Conservation (phyloP, 768 basidiomycete species). For the Lepiota subincarnata region DNA sequence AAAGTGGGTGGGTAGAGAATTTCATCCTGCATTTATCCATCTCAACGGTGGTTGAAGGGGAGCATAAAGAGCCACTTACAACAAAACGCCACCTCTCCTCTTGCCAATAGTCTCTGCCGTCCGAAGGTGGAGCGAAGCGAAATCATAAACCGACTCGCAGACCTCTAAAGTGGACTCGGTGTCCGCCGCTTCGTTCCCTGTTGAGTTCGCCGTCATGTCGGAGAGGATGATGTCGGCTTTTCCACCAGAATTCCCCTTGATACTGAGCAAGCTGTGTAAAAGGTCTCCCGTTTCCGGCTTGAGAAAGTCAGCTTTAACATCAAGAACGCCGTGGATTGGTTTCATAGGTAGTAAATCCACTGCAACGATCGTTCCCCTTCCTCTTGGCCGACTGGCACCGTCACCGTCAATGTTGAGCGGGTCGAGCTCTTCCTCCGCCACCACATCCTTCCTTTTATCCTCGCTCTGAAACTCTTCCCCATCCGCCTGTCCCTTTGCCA, state of each 20-base stretch:
- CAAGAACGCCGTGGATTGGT: conserved; percentile 68
- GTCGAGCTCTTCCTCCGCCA: conserved; percentile 26
- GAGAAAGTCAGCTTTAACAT: conserved; percentile 79
- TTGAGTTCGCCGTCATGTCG: conserved; percentile 86
- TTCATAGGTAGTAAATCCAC: conserved; percentile 76
- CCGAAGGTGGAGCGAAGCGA: conserved; percentile 53
- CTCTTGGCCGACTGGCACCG: conserved; percentile 11
- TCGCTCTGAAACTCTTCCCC: neutral
- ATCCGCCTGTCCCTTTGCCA: neutral
- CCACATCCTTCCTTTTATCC: conserved; percentile 11
- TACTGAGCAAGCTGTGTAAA: conserved; percentile 34
- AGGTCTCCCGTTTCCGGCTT: conserved; percentile 40
- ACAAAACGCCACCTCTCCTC: conserved; percentile 45
- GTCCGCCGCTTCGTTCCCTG: conserved; percentile 68
- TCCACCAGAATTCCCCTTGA: conserved; percentile 24
- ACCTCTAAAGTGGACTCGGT: conserved; percentile 67
- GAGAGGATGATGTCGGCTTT: conserved; percentile 80
- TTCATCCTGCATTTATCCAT: conserved; percentile 57
- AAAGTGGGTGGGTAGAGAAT: conserved; percentile 73
- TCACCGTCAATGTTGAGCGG: conserved; percentile 34
- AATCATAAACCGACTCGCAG: conserved; percentile 67
- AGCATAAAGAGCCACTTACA: too few species aligned
- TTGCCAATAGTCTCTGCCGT: conserved; percentile 39
- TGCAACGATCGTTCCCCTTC: conserved; percentile 58
- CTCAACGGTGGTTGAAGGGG: too few species aligned